Conservation (phyloP, 768 basidiomycete species). For the Lentinula boryana region DNA sequence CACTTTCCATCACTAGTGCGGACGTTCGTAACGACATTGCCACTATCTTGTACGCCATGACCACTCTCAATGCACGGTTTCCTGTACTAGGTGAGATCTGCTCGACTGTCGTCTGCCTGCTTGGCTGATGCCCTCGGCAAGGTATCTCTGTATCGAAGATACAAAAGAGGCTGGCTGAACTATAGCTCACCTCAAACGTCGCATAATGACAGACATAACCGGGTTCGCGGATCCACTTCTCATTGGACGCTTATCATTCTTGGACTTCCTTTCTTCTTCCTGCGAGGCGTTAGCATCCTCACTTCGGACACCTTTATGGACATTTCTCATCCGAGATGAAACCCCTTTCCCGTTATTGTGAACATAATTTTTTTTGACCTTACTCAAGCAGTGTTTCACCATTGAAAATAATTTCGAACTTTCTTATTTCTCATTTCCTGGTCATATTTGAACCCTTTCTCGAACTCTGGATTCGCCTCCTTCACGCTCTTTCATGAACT, state of each 20-base stretch:
- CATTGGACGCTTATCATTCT: background rate
- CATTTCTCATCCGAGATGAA: background rate
- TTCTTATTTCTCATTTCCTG: background rate
- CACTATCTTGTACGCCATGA: conserved; percentile 59
- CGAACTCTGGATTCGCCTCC: conserved; percentile 5
- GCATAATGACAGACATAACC: background rate
- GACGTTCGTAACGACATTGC: conserved; percentile 60
- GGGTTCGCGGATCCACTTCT: conserved; percentile 1
- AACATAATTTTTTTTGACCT: background rate
- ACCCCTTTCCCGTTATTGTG: background rate
- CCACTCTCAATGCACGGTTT: conserved; percentile 50
- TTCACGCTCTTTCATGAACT: conserved; percentile 5
- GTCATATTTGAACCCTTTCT: background rate
- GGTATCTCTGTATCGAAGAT: conserved; percentile 17
- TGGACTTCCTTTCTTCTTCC: background rate
- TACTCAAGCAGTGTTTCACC: background rate
- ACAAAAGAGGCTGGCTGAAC: conserved; percentile 18
- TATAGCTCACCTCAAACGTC: conserved; percentile 10
- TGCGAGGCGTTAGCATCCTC: background rate
- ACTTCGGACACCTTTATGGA: background rate
- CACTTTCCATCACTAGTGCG: conserved; percentile 40
- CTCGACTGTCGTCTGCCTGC: background rate
- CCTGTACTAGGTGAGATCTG: conserved; percentile 43
- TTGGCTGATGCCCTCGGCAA: background rate
- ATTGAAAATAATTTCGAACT: background rate